These are phyloP conservation scores for Podaxis carcinomalis DNA, from an alignment of 768 basidiomycete genomes.

Conservation along the genomic window DNA sequence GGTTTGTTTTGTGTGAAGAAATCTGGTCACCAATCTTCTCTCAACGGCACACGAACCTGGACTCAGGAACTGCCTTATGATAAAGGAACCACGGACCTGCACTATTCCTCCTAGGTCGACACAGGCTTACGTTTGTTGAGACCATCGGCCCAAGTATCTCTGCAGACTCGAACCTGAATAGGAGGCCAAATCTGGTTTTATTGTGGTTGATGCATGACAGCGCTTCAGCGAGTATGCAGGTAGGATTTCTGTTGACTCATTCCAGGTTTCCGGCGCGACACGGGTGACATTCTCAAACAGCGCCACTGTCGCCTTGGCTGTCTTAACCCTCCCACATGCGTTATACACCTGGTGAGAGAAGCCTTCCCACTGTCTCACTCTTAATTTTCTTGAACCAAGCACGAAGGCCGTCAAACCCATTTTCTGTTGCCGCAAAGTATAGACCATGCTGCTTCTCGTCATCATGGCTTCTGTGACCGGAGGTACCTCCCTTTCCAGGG, in stretches of 20 bases:
- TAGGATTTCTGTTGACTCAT: not conserved
- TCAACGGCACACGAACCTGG: not conserved
- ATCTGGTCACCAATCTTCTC: not conserved
- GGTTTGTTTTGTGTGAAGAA: not conserved
- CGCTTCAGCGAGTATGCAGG: not conserved
- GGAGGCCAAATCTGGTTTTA: not conserved
- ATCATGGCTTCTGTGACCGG: not conserved
- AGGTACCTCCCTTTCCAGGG: not conserved
- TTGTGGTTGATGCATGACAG: not conserved
- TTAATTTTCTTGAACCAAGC: not conserved
- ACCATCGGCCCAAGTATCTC: not conserved
- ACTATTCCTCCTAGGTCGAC: not conserved
- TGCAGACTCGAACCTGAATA: not conserved
- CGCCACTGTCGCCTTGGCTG: not conserved
- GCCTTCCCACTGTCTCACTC: not conserved
- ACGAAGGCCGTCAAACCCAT: not conserved
- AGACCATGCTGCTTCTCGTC: not conserved
- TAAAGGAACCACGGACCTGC: not conserved
- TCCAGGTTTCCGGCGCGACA: not conserved
- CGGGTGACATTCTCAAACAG: not conserved
- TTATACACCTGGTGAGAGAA: not conserved
- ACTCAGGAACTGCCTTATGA: not conserved
- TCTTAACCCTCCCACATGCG: not conserved
- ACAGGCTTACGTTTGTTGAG: not conserved
- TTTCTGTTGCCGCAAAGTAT: not conserved